A percentile compares a stretch with the other conserved stretches of the same genome.
Evolutionary conservation across 495 filamentous ascomycete genomes (phyloP).

Genomic region (Gamarada debralockiae): DNA sequence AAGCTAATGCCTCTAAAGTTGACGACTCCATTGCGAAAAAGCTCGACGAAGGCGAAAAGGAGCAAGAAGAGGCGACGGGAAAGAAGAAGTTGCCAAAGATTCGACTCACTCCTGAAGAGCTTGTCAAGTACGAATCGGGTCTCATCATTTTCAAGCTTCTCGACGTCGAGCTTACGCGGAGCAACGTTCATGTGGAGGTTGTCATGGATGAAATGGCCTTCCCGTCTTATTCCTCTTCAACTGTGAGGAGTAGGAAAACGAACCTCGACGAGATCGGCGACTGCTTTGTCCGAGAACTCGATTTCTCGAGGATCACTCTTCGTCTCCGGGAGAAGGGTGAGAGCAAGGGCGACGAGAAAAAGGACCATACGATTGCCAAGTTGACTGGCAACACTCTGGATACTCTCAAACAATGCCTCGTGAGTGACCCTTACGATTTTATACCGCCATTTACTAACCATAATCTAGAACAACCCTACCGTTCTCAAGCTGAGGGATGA

Average conservation of each 20-base stretch:
- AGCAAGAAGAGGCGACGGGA: slow-evolving; percentile 45
- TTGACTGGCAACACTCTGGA: slow-evolving; percentile 80
- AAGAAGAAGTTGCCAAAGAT: slow-evolving; percentile 68
- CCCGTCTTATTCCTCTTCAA: slow-evolving; percentile 79
- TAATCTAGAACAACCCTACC: slow-evolving; percentile 75
- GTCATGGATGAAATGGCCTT: slow-evolving; percentile 93
- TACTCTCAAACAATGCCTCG: slow-evolving; percentile 80
- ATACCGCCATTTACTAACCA: too few species aligned
- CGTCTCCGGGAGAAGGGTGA: slow-evolving; percentile 73
- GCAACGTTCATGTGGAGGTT: slow-evolving; percentile 76
- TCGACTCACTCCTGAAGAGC: slow-evolving; percentile 70
- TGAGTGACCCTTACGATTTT: slow-evolving; percentile 37
- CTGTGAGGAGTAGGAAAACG: slow-evolving; percentile 57
- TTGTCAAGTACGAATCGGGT: slow-evolving; percentile 82
- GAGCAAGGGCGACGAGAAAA: slow-evolving; percentile 61
- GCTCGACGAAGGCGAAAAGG: slow-evolving; percentile 45
- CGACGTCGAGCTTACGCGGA: slow-evolving; percentile 75
- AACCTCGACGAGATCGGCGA: slow-evolving; percentile 90
- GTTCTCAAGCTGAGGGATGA: slow-evolving; percentile 70
- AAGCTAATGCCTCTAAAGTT: slow-evolving; percentile 19
- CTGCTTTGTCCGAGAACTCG: slow-evolving; percentile 92
- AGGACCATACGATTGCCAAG: slow-evolving; percentile 73
- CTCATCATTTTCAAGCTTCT: slow-evolving; percentile 93
- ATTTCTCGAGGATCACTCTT: slow-evolving; percentile 89
- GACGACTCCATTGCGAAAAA: slow-evolving; percentile 33